phyloP scores from a whole-genome alignment of 768 basidiomycete genomes.

The Tricholoma saponaceum region DNA sequence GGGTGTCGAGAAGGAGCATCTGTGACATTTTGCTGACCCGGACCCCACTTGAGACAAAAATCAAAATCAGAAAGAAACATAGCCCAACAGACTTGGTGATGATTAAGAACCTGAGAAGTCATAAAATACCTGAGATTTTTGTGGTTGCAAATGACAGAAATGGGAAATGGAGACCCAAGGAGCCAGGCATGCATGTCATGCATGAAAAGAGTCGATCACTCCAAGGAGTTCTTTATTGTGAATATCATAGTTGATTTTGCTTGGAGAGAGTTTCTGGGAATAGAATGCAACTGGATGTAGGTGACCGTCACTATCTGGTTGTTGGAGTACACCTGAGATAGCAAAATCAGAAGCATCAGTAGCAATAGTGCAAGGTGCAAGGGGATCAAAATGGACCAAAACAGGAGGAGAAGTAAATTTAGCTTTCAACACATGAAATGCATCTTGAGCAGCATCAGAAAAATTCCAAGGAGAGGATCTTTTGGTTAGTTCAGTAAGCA shows the following conservation, averaged over 20 bases:
- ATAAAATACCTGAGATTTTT: constrained; percentile 45
- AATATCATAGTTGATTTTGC: no score
- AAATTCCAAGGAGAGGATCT: constrained; percentile 16
- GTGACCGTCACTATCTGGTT: no score
- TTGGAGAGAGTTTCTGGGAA: no score
- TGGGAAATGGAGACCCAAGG: no score
- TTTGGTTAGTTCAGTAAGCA: constrained; percentile 21
- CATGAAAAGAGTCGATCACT: constrained; percentile 36
- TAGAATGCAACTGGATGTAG: no score
- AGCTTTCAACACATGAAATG: no score
- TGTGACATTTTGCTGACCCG: constrained; percentile 23
- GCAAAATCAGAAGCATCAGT: no score
- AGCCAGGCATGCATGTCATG: constrained; percentile 28
- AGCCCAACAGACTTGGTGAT: constrained; percentile 44
- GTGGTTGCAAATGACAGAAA: constrained; percentile 26
- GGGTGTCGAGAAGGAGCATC: constrained; percentile 28
- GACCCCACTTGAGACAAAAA: constrained; percentile 27
- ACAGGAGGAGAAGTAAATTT: no score
- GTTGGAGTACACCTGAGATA: no score
- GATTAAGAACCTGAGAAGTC: constrained; percentile 32
- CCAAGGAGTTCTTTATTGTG: constrained; percentile 50
- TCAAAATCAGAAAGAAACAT: constrained; percentile 36
- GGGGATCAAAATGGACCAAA: no score
- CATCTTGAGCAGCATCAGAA: constrained; percentile 27
- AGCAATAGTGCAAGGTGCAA: no score